Evolutionary conservation across 257 asterid genomes (phyloP).

Genomic region (Gentiana dahurica): DNA sequence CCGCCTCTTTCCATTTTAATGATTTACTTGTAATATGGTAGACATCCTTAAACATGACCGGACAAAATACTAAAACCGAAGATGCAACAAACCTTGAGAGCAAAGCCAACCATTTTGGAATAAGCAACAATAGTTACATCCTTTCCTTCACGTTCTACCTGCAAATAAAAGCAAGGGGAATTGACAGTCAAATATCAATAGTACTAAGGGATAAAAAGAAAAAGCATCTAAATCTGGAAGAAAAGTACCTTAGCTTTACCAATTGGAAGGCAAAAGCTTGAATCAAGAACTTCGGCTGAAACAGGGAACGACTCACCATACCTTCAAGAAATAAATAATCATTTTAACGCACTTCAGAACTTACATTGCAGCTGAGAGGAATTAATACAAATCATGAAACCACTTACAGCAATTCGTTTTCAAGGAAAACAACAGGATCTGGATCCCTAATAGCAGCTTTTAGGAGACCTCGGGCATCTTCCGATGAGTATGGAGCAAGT

Average conservation of each 20-base stretch:
- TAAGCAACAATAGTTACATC: slow-evolving; percentile 35
- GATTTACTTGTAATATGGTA: too few species aligned
- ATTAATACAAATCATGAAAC: background rate
- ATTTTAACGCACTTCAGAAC: background rate
- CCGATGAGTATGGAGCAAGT: slow-evolving; percentile 33
- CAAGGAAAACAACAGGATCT: slow-evolving; percentile 48
- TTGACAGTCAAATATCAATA: too few species aligned
- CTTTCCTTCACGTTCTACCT: slow-evolving; percentile 35
- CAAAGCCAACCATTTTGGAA: slow-evolving; percentile 45
- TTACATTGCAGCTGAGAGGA: background rate
- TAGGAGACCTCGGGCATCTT: slow-evolving; percentile 43
- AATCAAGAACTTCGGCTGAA: slow-evolving; percentile 34
- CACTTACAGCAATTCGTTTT: slow-evolving; percentile 37
- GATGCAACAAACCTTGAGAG: slow-evolving; percentile 31
- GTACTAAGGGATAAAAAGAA: background rate
- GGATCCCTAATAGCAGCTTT: slow-evolving; percentile 48
- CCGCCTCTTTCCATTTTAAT: too few species aligned
- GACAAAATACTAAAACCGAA: background rate
- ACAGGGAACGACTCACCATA: slow-evolving; percentile 41
- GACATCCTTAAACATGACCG: too few species aligned
- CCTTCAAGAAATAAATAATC: slow-evolving; percentile 11
- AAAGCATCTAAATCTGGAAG: background rate
- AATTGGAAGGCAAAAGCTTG: slow-evolving; percentile 34
- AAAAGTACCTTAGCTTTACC: slow-evolving; percentile 40
- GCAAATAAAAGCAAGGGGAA: slow-evolving; percentile 1